Conservation (phyloP, 345 rosid genomes). For the thale cress (Arabidopsis thaliana) region TAIR10.1 NC_003070.9:4448001-4448500, state of each 20-base stretch:
- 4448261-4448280: constrained; percentile 68
- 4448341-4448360: constrained; percentile 73
- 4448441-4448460: constrained; percentile 66
- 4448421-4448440: constrained; percentile 78
- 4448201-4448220: constrained; percentile 67
- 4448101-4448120: constrained; percentile 74
- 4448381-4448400: constrained; percentile 72
- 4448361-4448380: constrained; percentile 71
- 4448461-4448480: constrained; percentile 65
- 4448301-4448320: constrained; percentile 71
- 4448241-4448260: constrained; percentile 93
- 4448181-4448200: constrained; percentile 69
- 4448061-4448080: constrained; percentile 67
- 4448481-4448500: constrained; percentile 72
- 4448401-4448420: constrained; percentile 79
- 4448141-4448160: constrained; percentile 60
- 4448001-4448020: constrained; percentile 77
- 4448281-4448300: constrained; percentile 58
- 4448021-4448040: constrained; percentile 52
- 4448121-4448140: constrained; percentile 62
- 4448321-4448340: constrained; percentile 83
- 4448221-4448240: constrained; percentile 71
- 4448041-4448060: constrained; percentile 67
- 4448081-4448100: constrained; percentile 83
- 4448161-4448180: constrained; percentile 69